These are phyloP conservation scores for Daldinia loculata DNA, from an alignment of 495 filamentous ascomycete genomes.

Conservation along the genomic window DNA sequence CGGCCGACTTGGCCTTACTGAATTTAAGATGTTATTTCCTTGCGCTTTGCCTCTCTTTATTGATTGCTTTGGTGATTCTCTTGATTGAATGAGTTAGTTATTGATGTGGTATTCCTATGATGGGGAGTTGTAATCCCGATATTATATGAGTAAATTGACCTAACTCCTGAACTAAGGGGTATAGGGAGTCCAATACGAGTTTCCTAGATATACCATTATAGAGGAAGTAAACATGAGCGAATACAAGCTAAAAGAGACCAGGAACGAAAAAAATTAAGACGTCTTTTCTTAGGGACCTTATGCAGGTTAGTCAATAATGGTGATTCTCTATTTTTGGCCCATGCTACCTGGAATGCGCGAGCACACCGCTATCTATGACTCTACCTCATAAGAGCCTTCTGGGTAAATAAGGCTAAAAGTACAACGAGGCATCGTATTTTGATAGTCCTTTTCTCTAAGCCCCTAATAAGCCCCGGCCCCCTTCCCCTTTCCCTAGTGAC, in stretches of 20 bases:
- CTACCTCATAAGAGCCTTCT: neutral
- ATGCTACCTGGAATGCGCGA: neutral
- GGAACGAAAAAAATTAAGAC: neutral
- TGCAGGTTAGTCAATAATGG: neutral
- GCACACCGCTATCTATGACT: neutral
- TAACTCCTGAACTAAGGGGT: too few relatives aligned
- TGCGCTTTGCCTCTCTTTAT: neutral
- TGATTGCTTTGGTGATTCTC: neutral
- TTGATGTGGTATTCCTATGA: neutral
- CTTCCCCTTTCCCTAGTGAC: neutral
- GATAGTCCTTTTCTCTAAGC: neutral
- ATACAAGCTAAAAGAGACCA: neutral
- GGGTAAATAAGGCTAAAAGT: neutral
- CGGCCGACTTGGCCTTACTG: neutral
- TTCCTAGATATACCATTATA: neutral
- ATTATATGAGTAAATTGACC: too few relatives aligned
- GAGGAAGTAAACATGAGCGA: neutral
- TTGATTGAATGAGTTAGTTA: neutral
- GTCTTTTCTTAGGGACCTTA: neutral
- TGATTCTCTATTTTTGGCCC: neutral
- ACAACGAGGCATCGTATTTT: neutral
- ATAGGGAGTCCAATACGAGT: too few relatives aligned
- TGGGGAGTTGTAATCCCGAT: too few relatives aligned
- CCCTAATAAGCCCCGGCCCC: neutral
- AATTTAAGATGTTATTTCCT: neutral